Conservation (phyloP, 768 basidiomycete species). For the Calocybe indica region DNA sequence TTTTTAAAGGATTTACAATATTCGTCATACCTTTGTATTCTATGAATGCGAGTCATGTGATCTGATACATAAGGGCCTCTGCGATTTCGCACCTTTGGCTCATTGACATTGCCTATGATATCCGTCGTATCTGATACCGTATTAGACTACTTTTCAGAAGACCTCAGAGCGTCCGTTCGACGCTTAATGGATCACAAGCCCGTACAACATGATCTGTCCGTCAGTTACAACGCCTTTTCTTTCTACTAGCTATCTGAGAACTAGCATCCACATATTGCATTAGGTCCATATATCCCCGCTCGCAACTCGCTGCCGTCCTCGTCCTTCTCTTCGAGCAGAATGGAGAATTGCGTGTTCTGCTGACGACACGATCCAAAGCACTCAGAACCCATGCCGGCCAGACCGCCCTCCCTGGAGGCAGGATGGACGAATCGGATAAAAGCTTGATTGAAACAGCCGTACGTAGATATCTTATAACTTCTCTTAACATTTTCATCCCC, state of each 20-base stretch:
- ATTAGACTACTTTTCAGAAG: neutral
- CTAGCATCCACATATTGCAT: no score
- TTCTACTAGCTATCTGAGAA: no score
- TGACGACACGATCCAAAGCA: conserved; percentile 80
- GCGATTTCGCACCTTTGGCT: no score
- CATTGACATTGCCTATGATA: no score
- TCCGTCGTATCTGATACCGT: no score
- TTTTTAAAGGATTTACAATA: conserved; percentile 14
- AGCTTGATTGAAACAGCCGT: conserved; percentile 72
- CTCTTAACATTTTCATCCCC: neutral
- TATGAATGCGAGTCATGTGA: no score
- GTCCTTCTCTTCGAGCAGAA: conserved; percentile 73
- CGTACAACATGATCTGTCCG: neutral
- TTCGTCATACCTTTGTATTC: neutral
- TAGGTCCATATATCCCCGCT: conserved; percentile 25
- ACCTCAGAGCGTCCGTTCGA: neutral
- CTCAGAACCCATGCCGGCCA: conserved; percentile 75
- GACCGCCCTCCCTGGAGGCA: conserved; percentile 81
- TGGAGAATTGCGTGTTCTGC: conserved; percentile 63
- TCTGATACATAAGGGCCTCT: no score
- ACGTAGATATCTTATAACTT: conserved; percentile 20
- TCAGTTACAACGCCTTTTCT: neutral
- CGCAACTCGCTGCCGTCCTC: conserved; percentile 69
- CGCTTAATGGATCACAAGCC: neutral
- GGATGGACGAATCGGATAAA: conserved; percentile 59